Evolutionary conservation across 306 rosid species (phyloP).

Genomic region (Urtica urens): DNA sequence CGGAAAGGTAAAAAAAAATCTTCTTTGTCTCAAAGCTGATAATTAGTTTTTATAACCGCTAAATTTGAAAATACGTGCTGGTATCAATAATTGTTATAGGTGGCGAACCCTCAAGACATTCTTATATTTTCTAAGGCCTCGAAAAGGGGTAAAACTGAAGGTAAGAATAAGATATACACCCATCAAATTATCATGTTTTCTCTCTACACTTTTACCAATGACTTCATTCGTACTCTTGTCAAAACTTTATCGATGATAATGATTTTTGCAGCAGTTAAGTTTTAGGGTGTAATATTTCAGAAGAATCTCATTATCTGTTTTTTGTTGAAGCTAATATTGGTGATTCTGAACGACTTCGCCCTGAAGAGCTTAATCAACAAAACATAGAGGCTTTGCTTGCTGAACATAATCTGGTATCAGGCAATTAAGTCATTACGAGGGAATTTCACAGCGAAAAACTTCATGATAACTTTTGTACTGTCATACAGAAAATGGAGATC

Average conservation of each 20-base stretch:
- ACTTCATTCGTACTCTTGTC: too few relatives aligned
- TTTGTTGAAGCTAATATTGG: constrained; percentile 53
- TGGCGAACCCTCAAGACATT: constrained; percentile 98
- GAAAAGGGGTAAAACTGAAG: constrained; percentile 50
- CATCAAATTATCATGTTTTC: not conserved
- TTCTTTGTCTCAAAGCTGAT: constrained; percentile 16
- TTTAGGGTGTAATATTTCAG: not conserved
- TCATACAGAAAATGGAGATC: constrained; percentile 94
- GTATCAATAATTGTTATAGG: constrained; percentile 35
- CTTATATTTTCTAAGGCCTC: constrained; percentile 92
- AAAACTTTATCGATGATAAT: too few relatives aligned
- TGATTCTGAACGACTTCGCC: constrained; percentile 81
- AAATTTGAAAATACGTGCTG: constrained; percentile 18
- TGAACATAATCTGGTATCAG: constrained; percentile 76
- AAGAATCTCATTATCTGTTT: not conserved
- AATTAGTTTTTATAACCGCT: constrained; percentile 17
- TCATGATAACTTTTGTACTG: too few relatives aligned
- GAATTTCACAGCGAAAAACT: constrained; percentile 2
- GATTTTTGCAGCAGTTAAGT: too few relatives aligned
- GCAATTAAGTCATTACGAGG: constrained; percentile 2
- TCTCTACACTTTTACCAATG: not conserved
- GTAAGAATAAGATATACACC: constrained; percentile 28
- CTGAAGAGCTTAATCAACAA: constrained; percentile 95
- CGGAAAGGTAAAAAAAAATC: constrained; percentile 98
- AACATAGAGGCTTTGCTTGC: constrained; percentile 97